Percentiles rank a stretch among this genome's conserved stretches.
Evolutionary conservation across 768 basidiomycete genomes (phyloP).

Genomic region (Gyrodon lividus): DNA sequence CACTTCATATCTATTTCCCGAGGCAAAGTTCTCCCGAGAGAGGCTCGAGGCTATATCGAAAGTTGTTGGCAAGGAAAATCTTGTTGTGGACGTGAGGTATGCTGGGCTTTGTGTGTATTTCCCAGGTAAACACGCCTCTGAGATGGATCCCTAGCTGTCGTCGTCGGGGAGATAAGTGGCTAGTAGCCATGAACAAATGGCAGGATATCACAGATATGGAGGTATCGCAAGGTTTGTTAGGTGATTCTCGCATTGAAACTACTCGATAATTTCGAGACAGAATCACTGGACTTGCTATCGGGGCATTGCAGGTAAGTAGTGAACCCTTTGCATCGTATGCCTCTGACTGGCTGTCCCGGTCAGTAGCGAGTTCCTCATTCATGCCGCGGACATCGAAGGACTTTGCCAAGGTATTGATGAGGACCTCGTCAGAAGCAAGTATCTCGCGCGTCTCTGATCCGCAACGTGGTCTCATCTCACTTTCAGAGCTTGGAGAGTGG

Average conservation of each 20-base stretch:
- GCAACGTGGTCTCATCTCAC: conserved; percentile 10
- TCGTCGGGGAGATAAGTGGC: conserved; percentile 71
- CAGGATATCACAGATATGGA: conserved; percentile 94
- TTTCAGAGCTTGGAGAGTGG: conserved; percentile 86
- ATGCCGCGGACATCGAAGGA: conserved; percentile 99
- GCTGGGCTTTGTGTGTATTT: conserved; percentile 9
- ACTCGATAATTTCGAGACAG: conserved; percentile 39
- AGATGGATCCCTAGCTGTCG: conserved; percentile 63
- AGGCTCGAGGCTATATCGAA: conserved; percentile 61
- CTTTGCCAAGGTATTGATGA: conserved; percentile 95
- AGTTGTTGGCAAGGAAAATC: conserved; percentile 73
- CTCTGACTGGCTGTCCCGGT: conserved; percentile 14
- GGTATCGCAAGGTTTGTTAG: conserved; percentile 67
- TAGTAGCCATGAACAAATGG: conserved; percentile 99
- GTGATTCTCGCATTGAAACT: not conserved
- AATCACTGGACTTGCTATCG: conserved; percentile 73
- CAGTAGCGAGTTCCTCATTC: conserved; percentile 87
- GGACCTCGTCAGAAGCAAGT: conserved; percentile 75
- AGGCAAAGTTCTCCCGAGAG: conserved; percentile 72
- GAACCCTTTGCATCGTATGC: not conserved
- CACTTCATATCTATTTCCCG: conserved; percentile 94
- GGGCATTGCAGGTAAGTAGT: conserved; percentile 71
- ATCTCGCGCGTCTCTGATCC: not conserved
- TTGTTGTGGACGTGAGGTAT: conserved; percentile 95
- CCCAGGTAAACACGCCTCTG: not conserved